Base-by-base conservation (phyloP, 768 basidiomycete genomes). In the Astraeus odoratus region DNA sequence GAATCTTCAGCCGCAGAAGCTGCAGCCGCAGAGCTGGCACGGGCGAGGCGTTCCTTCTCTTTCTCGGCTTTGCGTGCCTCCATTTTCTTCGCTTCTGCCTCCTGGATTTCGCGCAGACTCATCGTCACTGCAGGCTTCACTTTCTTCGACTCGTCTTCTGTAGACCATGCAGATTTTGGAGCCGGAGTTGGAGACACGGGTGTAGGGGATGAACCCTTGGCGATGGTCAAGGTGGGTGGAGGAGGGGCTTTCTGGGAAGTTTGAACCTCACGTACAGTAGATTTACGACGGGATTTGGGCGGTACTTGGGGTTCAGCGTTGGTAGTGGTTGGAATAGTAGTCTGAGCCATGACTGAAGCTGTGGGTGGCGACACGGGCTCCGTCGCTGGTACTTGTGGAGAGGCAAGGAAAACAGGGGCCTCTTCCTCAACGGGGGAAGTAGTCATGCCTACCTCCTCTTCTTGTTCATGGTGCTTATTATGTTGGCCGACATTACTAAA, bases 101-200 rank as follows among this genome's bases (percentile, higher is more conserved):
- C 92, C 62, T 99, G 96, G 37, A 99, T 99, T 46, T 98, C 92
- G 44, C 93, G 83, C 29, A 99, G 67, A 50, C 87, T 89, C 29
- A 83, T 69, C 19, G 82, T 67, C 4, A 66, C 54, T 13, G 63
- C 63, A 12, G 66, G 56, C 6, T 73, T 73, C 37, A 69, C 60
- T 59, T 80, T 81, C 63, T 78, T 79, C 30, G 68, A 67, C 12
- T 87, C 86, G 31, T 87, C 82, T 26, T 83, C 83, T 49, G 76
- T 77, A 16, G 74, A 69, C 83, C 86, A 87, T 13, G 79, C 76
- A 35, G 74, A 67, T 55, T 83, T 83, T 13, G 66, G 44, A 29
- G 61, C 66, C 22, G 56, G 40, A n/a, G 50, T 23, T 7, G 56
- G 49, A 13, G 56, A 47, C 5, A 51, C 12, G 13, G 56, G 47